Conservation (phyloP, 495 filamentous ascomycete species). For the Tuber melanosporum region DNA sequence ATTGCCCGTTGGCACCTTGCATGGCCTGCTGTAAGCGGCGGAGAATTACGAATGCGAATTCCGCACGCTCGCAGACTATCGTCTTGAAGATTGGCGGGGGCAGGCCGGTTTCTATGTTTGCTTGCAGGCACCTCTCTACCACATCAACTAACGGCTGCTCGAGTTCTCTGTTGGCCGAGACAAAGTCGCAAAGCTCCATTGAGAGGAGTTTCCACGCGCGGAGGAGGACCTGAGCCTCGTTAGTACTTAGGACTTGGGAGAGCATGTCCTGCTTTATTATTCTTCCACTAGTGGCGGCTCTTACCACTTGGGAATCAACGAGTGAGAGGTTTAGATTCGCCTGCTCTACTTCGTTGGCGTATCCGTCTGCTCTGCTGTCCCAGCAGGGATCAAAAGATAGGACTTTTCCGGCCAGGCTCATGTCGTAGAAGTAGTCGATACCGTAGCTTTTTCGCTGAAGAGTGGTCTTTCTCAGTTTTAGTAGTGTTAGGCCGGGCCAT, state of each 20-base stretch:
- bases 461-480: slow-evolving; percentile 68
- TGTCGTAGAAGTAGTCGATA: slow-evolving; percentile 70
- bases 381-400: slow-evolving; percentile 71
- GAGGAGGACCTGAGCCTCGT: slow-evolving; percentile 58
- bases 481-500: slow-evolving; percentile 62
- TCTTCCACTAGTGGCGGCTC: slow-evolving; percentile 40
- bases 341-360: slow-evolving; percentile 67
- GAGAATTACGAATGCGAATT: slow-evolving; percentile 41
- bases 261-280: neutral
- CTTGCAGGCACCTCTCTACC: slow-evolving; percentile 36
- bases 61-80: slow-evolving; percentile 38
- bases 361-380: slow-evolving; percentile 63
- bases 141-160: slow-evolving; percentile 42
- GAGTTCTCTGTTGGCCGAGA: slow-evolving; percentile 48
- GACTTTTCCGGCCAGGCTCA: slow-evolving; percentile 63
- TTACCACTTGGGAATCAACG: slow-evolving; percentile 83
- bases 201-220: slow-evolving; percentile 85
- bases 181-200: slow-evolving; percentile 68
- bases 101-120: slow-evolving; percentile 38
- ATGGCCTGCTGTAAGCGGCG: slow-evolving; percentile 36
- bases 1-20: slow-evolving; percentile 30
- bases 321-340: slow-evolving; percentile 87
- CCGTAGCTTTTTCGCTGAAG: slow-evolving; percentile 60
- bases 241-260: slow-evolving; percentile 27
- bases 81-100: slow-evolving; percentile 36